These are phyloP conservation scores for Alternaria longipes DNA, from an alignment of 2,329 filamentous ascomycete genomes.

Conservation along the genomic window DNA sequence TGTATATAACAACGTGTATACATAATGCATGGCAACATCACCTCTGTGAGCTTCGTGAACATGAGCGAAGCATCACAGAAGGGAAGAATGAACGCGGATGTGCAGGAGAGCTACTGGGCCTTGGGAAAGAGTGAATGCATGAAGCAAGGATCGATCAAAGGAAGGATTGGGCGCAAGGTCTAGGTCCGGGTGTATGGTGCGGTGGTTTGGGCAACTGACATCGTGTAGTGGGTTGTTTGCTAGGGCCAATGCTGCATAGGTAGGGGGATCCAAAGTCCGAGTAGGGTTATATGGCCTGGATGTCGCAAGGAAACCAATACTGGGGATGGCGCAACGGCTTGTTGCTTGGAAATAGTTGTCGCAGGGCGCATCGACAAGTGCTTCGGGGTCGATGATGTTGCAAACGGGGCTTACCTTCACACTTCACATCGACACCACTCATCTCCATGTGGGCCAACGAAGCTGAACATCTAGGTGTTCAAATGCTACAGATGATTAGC, in stretches of 20 bases:
- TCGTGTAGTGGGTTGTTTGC: background rate
- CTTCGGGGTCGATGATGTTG: slow-evolving; percentile 14
- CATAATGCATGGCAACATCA: background rate
- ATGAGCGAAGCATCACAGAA: slow-evolving; percentile 16
- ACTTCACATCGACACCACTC: slow-evolving; percentile 30
- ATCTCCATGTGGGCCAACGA: slow-evolving; percentile 19
- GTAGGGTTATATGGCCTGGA: background rate
- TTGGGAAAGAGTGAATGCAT: background rate
- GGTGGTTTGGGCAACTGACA: background rate
- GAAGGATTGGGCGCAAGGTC: slow-evolving; percentile 2
- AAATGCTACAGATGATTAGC: slow-evolving; percentile 34
- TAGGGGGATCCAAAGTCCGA: background rate
- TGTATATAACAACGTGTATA: background rate
- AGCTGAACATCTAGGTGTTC: slow-evolving; percentile 21
- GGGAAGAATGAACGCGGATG: background rate
- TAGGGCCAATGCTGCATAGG: slow-evolving; percentile 8
- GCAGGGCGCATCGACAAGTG: slow-evolving; percentile 11
- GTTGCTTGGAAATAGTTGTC: slow-evolving; percentile 7
- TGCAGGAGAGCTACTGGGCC: background rate
- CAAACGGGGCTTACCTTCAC: slow-evolving; percentile 28
- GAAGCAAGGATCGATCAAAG: background rate
- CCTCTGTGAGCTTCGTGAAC: background rate
- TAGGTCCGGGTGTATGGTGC: background rate
- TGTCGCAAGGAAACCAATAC: slow-evolving; percentile 1
- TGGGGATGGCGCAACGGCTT: slow-evolving; percentile 5